A percentile compares a stretch with the other conserved stretches of the same genome.
phyloP scores from a whole-genome alignment of 2,329 filamentous ascomycete species.

The Hymenoscyphus fraxineus region DNA sequence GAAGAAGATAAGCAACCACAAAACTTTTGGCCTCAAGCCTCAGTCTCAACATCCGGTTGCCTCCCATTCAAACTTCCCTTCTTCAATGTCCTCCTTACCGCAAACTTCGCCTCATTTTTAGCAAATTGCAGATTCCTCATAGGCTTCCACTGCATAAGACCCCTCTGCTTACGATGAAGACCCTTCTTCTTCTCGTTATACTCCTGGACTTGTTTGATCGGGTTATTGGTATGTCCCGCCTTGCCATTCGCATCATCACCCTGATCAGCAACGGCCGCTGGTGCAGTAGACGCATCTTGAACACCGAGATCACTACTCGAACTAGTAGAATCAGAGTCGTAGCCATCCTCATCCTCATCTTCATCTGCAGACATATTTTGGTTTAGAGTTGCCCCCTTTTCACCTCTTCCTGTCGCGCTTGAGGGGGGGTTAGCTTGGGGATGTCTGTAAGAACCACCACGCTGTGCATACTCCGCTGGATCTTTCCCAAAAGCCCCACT shows the following conservation, averaged over 20 bases:
- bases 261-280: background rate
- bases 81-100: constrained; percentile 69
- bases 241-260: constrained; percentile 4
- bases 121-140: constrained; percentile 82
- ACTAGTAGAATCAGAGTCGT: constrained; percentile 26
- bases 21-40: constrained; percentile 21
- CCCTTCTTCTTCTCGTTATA: constrained; percentile 67
- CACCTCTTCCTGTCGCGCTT: constrained; percentile 14
- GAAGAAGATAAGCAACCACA: background rate
- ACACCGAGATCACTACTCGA: constrained; percentile 52
- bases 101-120: constrained; percentile 81
- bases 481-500: constrained; percentile 80
- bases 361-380: constrained; percentile 26
- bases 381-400: constrained; percentile 30
- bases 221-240: constrained; percentile 42
- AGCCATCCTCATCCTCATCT: constrained; percentile 24
- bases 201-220: constrained; percentile 55
- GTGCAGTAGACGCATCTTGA: constrained; percentile 44
- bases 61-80: constrained; percentile 75
- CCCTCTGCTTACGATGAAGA: constrained; percentile 80
- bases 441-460: constrained; percentile 7
- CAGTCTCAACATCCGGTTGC: constrained; percentile 56
- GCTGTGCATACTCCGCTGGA: constrained; percentile 44
- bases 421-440: constrained; percentile 7
- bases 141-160: constrained; percentile 93